phyloP scores from a whole-genome alignment of 2,329 filamentous ascomycete genomes.

The Colletotrichum gloeosporioides region DNA sequence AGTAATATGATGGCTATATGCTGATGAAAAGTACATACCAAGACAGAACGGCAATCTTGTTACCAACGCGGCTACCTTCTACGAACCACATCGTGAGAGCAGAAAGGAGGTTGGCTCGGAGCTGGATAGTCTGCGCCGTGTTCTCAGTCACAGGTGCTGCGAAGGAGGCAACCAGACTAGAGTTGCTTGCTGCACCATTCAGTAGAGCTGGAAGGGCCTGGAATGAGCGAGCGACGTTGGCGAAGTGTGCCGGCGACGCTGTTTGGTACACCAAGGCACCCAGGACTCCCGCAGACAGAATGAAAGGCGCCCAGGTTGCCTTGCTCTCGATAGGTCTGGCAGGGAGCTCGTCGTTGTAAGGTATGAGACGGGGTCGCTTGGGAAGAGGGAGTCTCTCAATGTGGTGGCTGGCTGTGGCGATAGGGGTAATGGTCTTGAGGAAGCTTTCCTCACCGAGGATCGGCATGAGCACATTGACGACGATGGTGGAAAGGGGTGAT shows the following conservation, averaged over 20 bases:
- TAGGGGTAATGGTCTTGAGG: not conserved
- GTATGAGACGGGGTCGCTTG: not conserved
- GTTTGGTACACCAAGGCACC: not conserved
- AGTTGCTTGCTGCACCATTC: not conserved
- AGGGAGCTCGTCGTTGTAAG: slow-evolving; percentile 1
- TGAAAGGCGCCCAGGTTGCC: not conserved
- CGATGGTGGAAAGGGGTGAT: not conserved
- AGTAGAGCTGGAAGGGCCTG: not conserved
- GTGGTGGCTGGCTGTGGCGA: not conserved
- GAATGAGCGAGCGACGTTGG: not conserved
- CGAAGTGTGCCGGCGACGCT: not conserved
- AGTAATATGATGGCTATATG: not conserved
- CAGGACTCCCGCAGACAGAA: not conserved
- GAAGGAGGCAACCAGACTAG: not conserved
- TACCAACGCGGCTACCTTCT: not conserved
- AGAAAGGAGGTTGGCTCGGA: not conserved
- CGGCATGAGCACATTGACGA: not conserved
- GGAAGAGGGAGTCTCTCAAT: not conserved
- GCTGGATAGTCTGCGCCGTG: not conserved
- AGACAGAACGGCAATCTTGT: not conserved
- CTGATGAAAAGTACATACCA: not conserved
- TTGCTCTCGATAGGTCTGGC: not conserved
- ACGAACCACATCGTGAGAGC: not conserved
- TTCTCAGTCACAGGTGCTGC: not conserved
- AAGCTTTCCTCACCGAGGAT: not conserved